Conservation (phyloP, 2,329 filamentous ascomycete species). For the Xylariomycetidae sp. region DNA sequence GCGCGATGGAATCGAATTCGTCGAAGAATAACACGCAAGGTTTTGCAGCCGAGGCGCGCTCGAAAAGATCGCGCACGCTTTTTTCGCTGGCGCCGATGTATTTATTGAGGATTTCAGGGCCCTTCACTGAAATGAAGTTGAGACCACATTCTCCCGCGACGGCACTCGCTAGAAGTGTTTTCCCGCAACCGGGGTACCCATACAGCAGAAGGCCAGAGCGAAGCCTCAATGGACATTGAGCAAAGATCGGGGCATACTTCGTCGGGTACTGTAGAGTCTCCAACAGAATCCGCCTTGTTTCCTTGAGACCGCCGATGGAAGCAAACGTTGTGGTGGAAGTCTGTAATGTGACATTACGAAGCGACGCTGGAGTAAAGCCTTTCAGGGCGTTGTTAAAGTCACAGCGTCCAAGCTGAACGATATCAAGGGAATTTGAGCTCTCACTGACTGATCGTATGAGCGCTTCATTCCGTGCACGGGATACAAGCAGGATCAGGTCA, state of each 20-base stretch:
- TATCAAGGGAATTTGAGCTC: conserved; percentile 40
- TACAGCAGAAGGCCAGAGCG: conserved; percentile 91
- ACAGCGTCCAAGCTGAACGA: conserved; percentile 60
- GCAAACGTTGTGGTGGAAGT: conserved; percentile 89
- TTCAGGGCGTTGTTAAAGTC: conserved; percentile 85
- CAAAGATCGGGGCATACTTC: conserved; percentile 96
- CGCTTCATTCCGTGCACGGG: conserved; percentile 85
- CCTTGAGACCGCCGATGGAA: conserved; percentile 81
- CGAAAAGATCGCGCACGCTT: conserved; percentile 90
- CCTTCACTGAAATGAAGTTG: conserved; percentile 98
- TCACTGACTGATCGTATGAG: conserved; percentile 75
- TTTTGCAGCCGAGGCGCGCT: conserved; percentile 81
- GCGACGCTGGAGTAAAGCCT: conserved; percentile 90
- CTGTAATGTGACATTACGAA: conserved; percentile 91
- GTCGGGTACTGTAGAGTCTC: conserved; percentile 97
- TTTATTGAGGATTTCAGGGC: conserved; percentile 97
- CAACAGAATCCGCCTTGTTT: conserved; percentile 84
- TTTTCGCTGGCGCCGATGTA: conserved; percentile 98
- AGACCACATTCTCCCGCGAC: conserved; percentile 97
- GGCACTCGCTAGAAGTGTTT: conserved; percentile 89
- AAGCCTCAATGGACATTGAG: conserved; percentile 88
- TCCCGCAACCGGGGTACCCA: conserved; percentile 92
- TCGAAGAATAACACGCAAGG: conserved; percentile 98
- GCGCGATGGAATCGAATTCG: conserved; percentile 96
- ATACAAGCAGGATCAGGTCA: conserved; percentile 80